Evolutionary conservation across 1,139 yeast species (phyloP).

Genomic region (Casaregolazyma suthepensis): DNA sequence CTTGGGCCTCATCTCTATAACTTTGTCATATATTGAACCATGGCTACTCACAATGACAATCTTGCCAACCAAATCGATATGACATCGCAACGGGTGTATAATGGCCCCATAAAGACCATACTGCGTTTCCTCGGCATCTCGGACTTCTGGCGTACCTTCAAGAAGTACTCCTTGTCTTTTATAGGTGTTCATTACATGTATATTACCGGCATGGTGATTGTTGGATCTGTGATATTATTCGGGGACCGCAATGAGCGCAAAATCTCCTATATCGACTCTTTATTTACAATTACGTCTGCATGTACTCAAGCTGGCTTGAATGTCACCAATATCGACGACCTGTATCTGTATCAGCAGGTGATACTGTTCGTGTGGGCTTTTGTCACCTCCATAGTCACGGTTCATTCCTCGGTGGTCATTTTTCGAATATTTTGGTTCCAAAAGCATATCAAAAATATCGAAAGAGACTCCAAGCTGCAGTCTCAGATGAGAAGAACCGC

Average conservation of each 20-base stretch:
- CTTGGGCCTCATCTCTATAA: not conserved
- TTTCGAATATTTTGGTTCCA: constrained; percentile 89
- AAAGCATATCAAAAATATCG: constrained; percentile 76
- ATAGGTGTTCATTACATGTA: constrained; percentile 64
- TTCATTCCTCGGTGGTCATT: constrained; percentile 73
- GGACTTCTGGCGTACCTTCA: not conserved
- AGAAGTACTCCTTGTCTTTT: constrained; percentile 41
- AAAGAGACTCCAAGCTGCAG: constrained; percentile 63
- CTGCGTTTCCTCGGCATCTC: not conserved
- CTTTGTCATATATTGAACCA: not conserved
- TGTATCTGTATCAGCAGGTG: constrained; percentile 73
- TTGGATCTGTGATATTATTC: constrained; percentile 68
- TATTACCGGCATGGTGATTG: constrained; percentile 32
- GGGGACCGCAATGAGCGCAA: constrained; percentile 49
- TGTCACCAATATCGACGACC: constrained; percentile 58
- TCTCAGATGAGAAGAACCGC: constrained; percentile 76
- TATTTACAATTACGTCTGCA: constrained; percentile 71
- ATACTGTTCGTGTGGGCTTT: constrained; percentile 38
- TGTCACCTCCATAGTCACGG: constrained; percentile 81
- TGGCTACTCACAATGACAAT: not conserved
- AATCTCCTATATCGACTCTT: constrained; percentile 65
- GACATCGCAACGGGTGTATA: not conserved
- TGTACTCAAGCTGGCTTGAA: constrained; percentile 91
- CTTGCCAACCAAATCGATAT: not conserved
- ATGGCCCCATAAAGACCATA: not conserved